These are phyloP conservation scores for Colletotrichum incanum DNA, from an alignment of 2,329 filamentous ascomycete genomes.

Conservation along the genomic window DNA sequence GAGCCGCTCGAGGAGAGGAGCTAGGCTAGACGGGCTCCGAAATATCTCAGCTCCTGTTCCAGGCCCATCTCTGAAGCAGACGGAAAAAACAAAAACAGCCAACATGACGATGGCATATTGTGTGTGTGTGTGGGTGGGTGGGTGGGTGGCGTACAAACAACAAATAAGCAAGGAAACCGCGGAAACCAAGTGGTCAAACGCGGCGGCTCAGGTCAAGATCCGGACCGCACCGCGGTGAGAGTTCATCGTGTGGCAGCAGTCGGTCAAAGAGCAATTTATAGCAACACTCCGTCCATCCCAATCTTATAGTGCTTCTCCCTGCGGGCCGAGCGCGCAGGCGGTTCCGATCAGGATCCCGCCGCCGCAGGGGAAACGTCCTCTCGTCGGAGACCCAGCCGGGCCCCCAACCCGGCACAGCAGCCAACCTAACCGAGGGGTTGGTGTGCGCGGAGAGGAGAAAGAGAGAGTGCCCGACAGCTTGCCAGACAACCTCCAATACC, in stretches of 20 bases:
- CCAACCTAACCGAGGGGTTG: not conserved
- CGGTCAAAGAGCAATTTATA: slow-evolving; percentile 34
- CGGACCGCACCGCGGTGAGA: slow-evolving; percentile 28
- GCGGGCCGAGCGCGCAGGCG: slow-evolving; percentile 30
- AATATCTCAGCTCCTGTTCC: slow-evolving; percentile 1
- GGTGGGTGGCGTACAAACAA: slow-evolving; percentile 8
- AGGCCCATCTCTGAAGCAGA: slow-evolving; percentile 1
- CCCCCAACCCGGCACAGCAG: slow-evolving; percentile 6
- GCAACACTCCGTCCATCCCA: slow-evolving; percentile 24
- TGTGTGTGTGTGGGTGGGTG: not conserved
- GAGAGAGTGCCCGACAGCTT: slow-evolving; percentile 1
- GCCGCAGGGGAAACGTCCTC: not conserved
- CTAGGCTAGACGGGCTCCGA: not conserved
- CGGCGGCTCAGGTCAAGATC: slow-evolving; percentile 24
- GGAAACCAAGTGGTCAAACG: slow-evolving; percentile 24
- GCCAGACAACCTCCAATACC: not conserved
- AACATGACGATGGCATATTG: slow-evolving; percentile 4
- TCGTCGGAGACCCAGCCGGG: slow-evolving; percentile 25
- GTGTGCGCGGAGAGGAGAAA: not conserved
- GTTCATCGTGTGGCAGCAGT: slow-evolving; percentile 31
- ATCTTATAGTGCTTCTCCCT: slow-evolving; percentile 14
- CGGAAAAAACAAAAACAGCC: not conserved
- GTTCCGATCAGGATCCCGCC: slow-evolving; percentile 18
- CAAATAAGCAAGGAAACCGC: slow-evolving; percentile 6
- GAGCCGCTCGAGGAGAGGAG: not conserved